Evolutionary conservation across 2,329 filamentous ascomycete species (phyloP), one percentile per base, ranked within the genome.

Genomic region (Fusarium cyanostomum): DNA sequence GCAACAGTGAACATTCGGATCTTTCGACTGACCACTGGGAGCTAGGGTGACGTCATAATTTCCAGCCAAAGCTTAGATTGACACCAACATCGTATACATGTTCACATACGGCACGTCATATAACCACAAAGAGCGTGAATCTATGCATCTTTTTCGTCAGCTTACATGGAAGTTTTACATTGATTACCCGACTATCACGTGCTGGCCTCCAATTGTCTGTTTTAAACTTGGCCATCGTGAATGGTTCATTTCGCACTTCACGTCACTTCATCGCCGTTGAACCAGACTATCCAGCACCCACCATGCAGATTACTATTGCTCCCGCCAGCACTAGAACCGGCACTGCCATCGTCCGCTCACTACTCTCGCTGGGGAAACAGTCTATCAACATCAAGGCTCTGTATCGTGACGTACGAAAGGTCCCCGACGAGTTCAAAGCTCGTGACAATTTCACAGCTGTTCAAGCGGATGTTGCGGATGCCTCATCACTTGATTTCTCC

Each of bases 241-340:
- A 21, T 21, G 21, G 21, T 21, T 21, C 21, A 21, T 21, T 21
- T 6, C 6, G n/a, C 27, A 21, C 39, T 18, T 3, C 24, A 24
- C 31, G 13, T 18, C 26, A 31, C 7, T 18, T 44, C 39, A 12
- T 48, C 26, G 7, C 7, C 2, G 2, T 7, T 18, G 9, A 2
- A 16, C 21, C 5, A 11, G 5, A 2, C 3, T 5, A 2, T 21
- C 8, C 8, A 8, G 3, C 8, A 11, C 9, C 1, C 4, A 48
- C 18, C 3, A 67, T 69, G 62, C 56, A 59, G 2, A 12, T 69
- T 3, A 50, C 49, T n/a, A 59, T 78, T 49, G 66, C 69, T 12
- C 74, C 76, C 0, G 76, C 75, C 1, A 72, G 73, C 33, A 68
- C 73, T 30, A 73, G 69, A 34, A 76, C 74, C 0, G 73, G 67